Evolutionary conservation across 2,329 filamentous ascomycete genomes (phyloP), one percentile per base, ranked within the genome.

Genomic region (Curvularia eragrostidis): DNA sequence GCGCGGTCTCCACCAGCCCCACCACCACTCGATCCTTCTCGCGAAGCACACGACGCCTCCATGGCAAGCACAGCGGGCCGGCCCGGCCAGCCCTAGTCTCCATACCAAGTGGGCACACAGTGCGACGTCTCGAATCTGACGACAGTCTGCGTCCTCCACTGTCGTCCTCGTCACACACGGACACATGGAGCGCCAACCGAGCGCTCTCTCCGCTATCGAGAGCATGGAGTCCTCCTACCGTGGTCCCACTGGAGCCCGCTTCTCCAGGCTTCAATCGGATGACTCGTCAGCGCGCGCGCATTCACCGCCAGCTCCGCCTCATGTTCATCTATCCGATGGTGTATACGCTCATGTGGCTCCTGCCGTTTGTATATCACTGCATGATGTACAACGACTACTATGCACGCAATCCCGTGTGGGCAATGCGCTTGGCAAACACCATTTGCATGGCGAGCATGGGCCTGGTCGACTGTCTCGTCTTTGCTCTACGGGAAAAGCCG

Each of bases 261-360:
- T 36, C 58, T 30, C 55, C 48, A 46, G 44, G 56, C 24, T 55
- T 65, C 28, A 50, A 56, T 28, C 64, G 64, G 18, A 48, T 69
- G 8, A 46, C 42, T 1, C 57, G 59, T 8, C 65, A 83, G 8
- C 82, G 86, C 12, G 78, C 82, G 15, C 84, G 83, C 56, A 87
- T 91, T 57, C 83, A 85, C 43, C 84, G 87, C 9, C 89, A 93
- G 68, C 81, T 93, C 2, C 85, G 88, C 30, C 83, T 89, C 28
- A 81, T 93, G 18, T 91, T 93, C 75, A 86, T 92, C 47, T 94
- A 94, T 72, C 91, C 91, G 0, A 72, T 89, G 18, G 83, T 90
- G 3, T 93, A 94, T 74, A 81, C 90, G 19, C 75, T 85, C 4
- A 85, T 91, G 63, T 94, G 91, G 91, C 77, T 89, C 3, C 77